Conservation (phyloP, 2,329 filamentous ascomycete genomes). For the Ophiocordyceps camponoti-saundersi region DNA sequence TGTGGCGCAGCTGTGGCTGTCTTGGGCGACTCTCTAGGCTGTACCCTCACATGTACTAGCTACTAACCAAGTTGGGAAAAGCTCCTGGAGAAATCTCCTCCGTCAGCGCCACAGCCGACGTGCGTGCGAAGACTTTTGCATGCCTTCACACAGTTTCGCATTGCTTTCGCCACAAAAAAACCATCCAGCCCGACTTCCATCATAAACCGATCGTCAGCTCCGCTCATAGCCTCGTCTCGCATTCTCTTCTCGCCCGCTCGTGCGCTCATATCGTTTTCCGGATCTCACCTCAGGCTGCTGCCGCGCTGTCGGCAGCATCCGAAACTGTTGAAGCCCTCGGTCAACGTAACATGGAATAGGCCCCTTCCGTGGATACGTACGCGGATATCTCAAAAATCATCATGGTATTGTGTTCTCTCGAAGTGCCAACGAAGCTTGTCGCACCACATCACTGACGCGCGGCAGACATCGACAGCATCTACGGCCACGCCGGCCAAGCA, state of each 20-base stretch:
- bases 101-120: neutral
- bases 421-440: neutral
- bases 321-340: neutral
- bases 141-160: neutral
- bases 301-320: slow-evolving; percentile 3
- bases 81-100: neutral
- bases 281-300: slow-evolving; percentile 4
- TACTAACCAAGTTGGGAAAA: neutral
- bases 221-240: slow-evolving; percentile 1
- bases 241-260: slow-evolving; percentile 2
- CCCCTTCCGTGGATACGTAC: slow-evolving; percentile 1
- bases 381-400: slow-evolving; percentile 3
- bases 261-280: slow-evolving; percentile 5
- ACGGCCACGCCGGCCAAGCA: slow-evolving; percentile 54
- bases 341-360: slow-evolving; percentile 3
- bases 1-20: neutral
- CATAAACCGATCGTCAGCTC: neutral
- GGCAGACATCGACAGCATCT: slow-evolving; percentile 53
- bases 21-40: neutral
- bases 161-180: neutral
- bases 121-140: neutral
- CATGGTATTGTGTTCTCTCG: slow-evolving; percentile 4
- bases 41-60: no score
- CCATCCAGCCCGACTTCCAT: neutral
- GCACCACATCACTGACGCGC: neutral